Percentiles rank a stretch among this genome's conserved stretches.
Conservation (phyloP, 108 stramenopile genomes). For the Hondaea fermentalgiana region DNA sequence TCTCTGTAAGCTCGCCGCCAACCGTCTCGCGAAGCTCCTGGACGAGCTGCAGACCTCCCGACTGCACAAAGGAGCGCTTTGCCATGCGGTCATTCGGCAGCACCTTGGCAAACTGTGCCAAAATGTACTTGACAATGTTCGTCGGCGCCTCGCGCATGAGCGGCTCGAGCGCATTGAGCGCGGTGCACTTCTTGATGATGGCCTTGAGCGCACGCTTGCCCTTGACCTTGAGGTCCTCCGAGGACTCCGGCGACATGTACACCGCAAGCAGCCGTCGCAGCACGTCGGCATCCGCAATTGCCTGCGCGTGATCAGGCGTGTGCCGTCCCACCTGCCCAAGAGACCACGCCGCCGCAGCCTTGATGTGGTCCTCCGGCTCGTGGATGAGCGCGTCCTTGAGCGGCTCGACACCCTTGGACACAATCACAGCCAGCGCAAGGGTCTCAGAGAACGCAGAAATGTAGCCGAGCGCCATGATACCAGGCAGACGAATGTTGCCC, state of each 20-base stretch:
- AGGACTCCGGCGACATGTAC: constrained; percentile 47
- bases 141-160: constrained; percentile 51
- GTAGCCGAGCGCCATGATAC: constrained; percentile 62
- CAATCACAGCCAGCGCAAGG: constrained; percentile 62
- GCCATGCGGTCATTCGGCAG: constrained; percentile 60
- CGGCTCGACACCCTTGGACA: constrained; percentile 69
- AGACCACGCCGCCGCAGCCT: constrained; percentile 58
- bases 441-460: constrained; percentile 62
- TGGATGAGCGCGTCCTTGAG: constrained; percentile 65
- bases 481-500: constrained; percentile 55
- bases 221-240: constrained; percentile 56
- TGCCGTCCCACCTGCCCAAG: constrained; percentile 61
- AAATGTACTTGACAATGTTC: constrained; percentile 62
- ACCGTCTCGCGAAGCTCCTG: constrained; percentile 60
- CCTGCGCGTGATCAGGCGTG: constrained; percentile 57
- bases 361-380: constrained; percentile 64
- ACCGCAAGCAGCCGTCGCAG: constrained; percentile 56
- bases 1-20: constrained; percentile 53
- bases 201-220: constrained; percentile 58
- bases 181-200: constrained; percentile 57
- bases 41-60: constrained; percentile 52
- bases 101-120: constrained; percentile 57
- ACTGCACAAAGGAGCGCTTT: constrained; percentile 53
- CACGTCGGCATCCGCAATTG: constrained; percentile 57
- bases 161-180: constrained; percentile 57